Base-by-base conservation (phyloP, 768 basidiomycete genomes). In the Cystofilobasidium bisporidii region DNA sequence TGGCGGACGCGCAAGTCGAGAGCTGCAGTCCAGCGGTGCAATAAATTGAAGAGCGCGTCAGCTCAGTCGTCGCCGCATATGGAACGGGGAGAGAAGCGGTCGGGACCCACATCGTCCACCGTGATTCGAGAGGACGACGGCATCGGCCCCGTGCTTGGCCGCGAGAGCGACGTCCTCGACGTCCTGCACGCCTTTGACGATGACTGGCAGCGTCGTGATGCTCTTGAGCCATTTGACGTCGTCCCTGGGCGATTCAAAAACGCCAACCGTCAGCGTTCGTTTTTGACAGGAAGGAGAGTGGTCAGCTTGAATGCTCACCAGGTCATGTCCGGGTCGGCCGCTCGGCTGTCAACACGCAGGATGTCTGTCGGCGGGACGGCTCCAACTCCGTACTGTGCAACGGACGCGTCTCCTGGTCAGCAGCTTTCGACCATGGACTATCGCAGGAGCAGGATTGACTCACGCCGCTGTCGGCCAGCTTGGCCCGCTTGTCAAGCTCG, bases 91-190 rank as follows among this genome's bases (percentile, higher is more conserved):
- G 41, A 17, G n/a, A 11, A n/a, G n/a, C n/a, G n/a, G n/a, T n/a
- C n/a, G n/a, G 48, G 14, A 56, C 53, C 14, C 53, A 56, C 53
- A 56, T 0, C 71, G 65, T 5, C 73, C 73, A 26, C 73, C 74
- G 60, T 75, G 74, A 63, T 75, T 75, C 1, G 69, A 70, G 4
- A 74, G 69, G 24, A 75, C 68, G 24, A 75, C 71, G 22, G 72
- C 74, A 24, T 73, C 67, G 2, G 71, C 63, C 4, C 72, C 72
- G 59, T 69, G 47, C 41, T 69, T 43, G 8, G 73, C 61, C 14
- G 74, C 75, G 30, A 74, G 59, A 2, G 72, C 67, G 12, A 71
- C 75, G 55, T 76, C 75, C 47, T 72, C 70, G 1, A 43, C 50
- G 4, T 62, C 64, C 40, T 61, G 53, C 40, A 67, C 56, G 33